These are phyloP conservation scores for Clitocybe nebularis DNA, from an alignment of 1,284 basidiomycete species.

Conservation along the genomic window DNA sequence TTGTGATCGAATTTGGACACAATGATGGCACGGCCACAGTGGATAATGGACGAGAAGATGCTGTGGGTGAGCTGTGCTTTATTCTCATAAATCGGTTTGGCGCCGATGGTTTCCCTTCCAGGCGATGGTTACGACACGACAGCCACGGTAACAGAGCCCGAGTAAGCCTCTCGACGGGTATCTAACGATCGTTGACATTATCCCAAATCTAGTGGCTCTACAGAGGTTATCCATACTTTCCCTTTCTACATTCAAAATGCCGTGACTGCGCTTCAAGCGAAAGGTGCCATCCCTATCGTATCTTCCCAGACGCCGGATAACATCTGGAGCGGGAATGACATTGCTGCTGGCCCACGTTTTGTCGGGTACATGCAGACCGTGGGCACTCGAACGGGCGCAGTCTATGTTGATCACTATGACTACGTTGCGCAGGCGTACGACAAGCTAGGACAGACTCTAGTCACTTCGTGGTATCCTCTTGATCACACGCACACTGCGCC, in stretches of 20 bases:
- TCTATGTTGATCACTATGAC: conserved; percentile 44
- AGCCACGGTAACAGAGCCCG: conserved; percentile 27
- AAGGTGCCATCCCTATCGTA: conserved; percentile 43
- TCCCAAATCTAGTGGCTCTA: conserved; percentile 25
- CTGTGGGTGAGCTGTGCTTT: conserved; percentile 21
- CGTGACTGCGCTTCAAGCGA: conserved; percentile 36
- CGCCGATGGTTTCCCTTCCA: background rate
- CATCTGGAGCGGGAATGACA: conserved; percentile 33
- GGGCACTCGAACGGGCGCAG: conserved; percentile 33
- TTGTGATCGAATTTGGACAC: conserved; percentile 43
- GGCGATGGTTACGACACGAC: conserved; percentile 30
- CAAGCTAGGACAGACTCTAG: conserved; percentile 33
- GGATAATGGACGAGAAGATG: conserved; percentile 36
- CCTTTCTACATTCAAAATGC: conserved; percentile 41
- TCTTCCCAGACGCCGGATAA: conserved; percentile 46
- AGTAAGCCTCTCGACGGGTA: conserved; percentile 20
- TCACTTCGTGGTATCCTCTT: conserved; percentile 39
- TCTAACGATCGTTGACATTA: background rate
- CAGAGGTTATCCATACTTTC: conserved; percentile 35
- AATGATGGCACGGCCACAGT: conserved; percentile 35
- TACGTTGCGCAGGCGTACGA: conserved; percentile 40
- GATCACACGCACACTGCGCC: conserved; percentile 47
- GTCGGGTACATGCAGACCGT: conserved; percentile 39
- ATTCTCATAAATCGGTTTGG: background rate
- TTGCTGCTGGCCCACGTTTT: conserved; percentile 37